Evolutionary conservation across 2,329 filamentous ascomycete species (phyloP).

Genomic region (Fusarium udum): DNA sequence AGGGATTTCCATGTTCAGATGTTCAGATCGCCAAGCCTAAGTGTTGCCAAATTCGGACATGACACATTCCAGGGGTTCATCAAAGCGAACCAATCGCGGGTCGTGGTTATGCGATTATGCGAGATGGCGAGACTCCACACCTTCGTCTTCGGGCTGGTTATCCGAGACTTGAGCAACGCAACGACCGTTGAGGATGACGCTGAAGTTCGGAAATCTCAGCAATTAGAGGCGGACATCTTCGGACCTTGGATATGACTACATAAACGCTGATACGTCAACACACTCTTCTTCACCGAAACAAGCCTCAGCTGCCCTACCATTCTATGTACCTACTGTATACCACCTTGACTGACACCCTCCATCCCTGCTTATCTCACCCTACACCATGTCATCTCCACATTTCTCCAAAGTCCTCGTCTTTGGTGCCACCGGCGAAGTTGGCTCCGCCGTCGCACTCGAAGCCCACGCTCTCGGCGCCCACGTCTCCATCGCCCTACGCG

Average conservation of each 20-base stretch:
- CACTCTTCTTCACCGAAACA: neutral
- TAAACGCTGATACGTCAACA: neutral
- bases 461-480: neutral
- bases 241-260: neutral
- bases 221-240: neutral
- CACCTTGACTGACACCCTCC: neutral
- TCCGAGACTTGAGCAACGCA: neutral
- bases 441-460: neutral
- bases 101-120: neutral
- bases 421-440: slow-evolving; percentile 3
- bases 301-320: neutral
- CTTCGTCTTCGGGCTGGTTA: neutral
- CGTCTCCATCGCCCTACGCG: neutral
- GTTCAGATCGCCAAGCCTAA: neutral
- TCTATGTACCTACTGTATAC: neutral
- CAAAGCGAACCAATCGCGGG: neutral
- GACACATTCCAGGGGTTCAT: neutral
- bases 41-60: neutral
- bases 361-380: neutral
- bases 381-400: neutral
- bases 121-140: neutral
- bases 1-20: neutral
- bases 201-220: neutral
- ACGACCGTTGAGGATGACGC: neutral
- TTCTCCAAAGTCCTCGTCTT: slow-evolving; percentile 7